phyloP scores from a whole-genome alignment of 306 rosid genomes.

The Cotoneaster glaucophyllus region DNA sequence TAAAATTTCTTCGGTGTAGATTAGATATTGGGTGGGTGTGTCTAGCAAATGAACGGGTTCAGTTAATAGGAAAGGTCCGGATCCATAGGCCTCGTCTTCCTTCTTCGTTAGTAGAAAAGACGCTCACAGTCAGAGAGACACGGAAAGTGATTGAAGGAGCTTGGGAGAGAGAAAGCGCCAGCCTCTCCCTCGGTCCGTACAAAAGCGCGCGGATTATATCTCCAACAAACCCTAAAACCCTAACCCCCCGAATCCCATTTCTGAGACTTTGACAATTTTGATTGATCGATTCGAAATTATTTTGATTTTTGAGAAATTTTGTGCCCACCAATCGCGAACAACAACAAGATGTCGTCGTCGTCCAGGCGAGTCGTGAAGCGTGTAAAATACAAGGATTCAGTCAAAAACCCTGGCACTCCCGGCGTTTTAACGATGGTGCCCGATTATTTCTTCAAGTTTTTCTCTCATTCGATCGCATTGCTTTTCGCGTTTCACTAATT shows the following conservation, averaged over 20 bases:
- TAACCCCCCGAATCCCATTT: not conserved
- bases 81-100: not conserved
- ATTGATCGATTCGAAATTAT: not conserved
- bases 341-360: conserved; percentile 27
- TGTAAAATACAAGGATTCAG: conserved; percentile 65
- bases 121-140: not conserved
- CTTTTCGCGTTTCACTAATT: not conserved
- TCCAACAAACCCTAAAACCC: not conserved
- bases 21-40: no score
- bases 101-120: not conserved
- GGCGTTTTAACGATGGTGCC: conserved; percentile 77
- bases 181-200: not conserved
- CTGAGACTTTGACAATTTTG: not conserved
- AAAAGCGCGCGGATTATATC: not conserved
- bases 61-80: no score
- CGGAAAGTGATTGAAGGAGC: no score
- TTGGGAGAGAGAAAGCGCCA: not conserved
- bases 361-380: conserved; percentile 53
- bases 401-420: conserved; percentile 75
- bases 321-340: not conserved
- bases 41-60: no score
- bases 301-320: not conserved
- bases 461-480: not conserved
- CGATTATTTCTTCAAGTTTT: not conserved
- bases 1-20: no score